These are phyloP conservation scores for Edaphochlamys debaryana DNA, from an alignment of 139 green algal genomes.

Conservation along the genomic window DNA sequence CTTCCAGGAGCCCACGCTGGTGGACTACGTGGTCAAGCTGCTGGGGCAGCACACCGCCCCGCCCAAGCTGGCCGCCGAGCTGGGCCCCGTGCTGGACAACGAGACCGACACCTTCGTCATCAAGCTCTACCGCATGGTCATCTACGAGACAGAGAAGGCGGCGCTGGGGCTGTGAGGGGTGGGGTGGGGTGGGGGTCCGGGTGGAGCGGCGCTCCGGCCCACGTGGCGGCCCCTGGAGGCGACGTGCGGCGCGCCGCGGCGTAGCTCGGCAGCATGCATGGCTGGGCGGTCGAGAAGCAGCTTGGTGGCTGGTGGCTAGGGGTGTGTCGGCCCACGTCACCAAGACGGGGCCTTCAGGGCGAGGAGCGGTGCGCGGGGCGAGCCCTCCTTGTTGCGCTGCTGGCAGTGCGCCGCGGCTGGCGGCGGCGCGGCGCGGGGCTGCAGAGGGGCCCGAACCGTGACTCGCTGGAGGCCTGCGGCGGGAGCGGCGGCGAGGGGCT, in stretches of 20 bases:
- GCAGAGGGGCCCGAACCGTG: too few species aligned
- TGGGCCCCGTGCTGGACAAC: constrained; percentile 80
- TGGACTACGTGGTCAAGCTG: constrained; percentile 74
- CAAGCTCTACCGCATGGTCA: constrained; percentile 93
- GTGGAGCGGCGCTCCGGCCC: not conserved
- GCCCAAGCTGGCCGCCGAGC: constrained; percentile 68
- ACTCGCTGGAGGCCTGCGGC: too few species aligned
- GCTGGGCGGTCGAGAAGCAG: too few species aligned
- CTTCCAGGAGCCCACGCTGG: constrained; percentile 69
- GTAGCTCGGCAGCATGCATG: not conserved
- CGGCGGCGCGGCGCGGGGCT: too few species aligned
- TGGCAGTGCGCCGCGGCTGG: too few species aligned
- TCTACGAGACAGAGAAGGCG: constrained; percentile 82
- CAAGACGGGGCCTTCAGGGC: too few species aligned
- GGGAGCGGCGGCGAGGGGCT: too few species aligned
- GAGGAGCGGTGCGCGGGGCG: too few species aligned
- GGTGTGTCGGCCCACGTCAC: too few species aligned
- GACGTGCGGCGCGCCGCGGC: too few species aligned
- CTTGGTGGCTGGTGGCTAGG: too few species aligned
- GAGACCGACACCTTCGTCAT: constrained; percentile 89
- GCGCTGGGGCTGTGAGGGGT: constrained; percentile 25
- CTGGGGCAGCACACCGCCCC: constrained; percentile 41
- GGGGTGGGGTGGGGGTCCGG: not conserved
- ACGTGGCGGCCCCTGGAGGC: not conserved
- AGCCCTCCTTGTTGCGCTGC: too few species aligned